Conservation (phyloP, 139 green algal genomes). For the Coccomyxa sp. region DNA sequence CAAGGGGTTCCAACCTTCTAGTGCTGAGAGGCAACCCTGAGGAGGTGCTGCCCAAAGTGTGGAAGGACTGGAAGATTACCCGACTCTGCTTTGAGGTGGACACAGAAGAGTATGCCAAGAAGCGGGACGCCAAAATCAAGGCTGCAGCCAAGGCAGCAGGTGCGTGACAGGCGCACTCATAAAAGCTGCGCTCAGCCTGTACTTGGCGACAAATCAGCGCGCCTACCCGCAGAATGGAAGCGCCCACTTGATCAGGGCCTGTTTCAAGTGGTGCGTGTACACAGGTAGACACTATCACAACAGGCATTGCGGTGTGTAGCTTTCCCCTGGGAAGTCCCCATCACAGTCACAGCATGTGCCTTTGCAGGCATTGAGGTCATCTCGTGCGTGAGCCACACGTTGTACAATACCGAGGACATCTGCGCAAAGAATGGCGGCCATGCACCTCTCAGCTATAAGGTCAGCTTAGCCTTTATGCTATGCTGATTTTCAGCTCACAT, state of each 20-base stretch:
- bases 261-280: too few species aligned
- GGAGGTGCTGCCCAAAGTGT: conserved; percentile 60
- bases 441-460: conserved; percentile 54
- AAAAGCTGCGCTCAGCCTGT: too few species aligned
- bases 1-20: conserved; percentile 50
- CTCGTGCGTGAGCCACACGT: conserved; percentile 67
- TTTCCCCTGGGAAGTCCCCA: too few species aligned
- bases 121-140: conserved; percentile 46
- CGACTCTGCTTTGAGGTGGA: conserved; percentile 82
- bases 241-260: too few species aligned
- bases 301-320: too few species aligned
- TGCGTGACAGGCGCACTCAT: too few species aligned
- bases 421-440: conserved; percentile 46
- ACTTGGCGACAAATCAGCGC: too few species aligned
- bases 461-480: too few species aligned
- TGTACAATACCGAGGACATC: conserved; percentile 69
- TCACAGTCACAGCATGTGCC: too few species aligned
- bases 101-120: conserved; percentile 80
- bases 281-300: too few species aligned
- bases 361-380: conserved; percentile 44
- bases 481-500: too few species aligned
- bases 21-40: conserved; percentile 71
- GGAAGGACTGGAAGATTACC: conserved; percentile 55
- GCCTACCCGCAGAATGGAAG: too few species aligned
- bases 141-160: conserved; percentile 38